Percentiles rank a stretch among this genome's conserved stretches.
Evolutionary conservation across 306 rosid species (phyloP).

Genomic region (Trifolium repens): DNA sequence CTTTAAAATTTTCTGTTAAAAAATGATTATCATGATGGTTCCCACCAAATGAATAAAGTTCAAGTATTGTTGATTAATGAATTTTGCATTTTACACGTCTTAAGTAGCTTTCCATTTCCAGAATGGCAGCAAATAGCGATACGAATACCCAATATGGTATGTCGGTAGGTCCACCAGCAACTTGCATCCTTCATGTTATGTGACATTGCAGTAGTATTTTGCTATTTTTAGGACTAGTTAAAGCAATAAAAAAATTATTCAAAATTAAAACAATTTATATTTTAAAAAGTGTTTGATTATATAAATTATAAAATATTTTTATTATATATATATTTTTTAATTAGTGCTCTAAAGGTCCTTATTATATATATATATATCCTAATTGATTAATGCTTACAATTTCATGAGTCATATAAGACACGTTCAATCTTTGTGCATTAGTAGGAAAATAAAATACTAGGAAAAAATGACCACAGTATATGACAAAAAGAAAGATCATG

Average conservation of each 20-base stretch:
- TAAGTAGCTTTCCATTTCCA: background rate
- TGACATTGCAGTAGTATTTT: no score
- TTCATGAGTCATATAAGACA: background rate
- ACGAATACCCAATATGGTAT: constrained; percentile 12
- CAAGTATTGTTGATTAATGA: background rate
- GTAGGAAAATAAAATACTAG: background rate
- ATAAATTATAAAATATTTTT: no score
- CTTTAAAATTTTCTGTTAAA: background rate
- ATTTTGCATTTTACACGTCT: constrained; percentile 3
- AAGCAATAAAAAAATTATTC: no score
- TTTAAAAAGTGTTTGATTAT: no score
- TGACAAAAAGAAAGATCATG: background rate
- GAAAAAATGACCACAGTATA: no score
- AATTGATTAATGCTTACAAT: no score
- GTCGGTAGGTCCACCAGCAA: background rate
- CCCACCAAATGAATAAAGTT: background rate
- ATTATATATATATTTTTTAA: no score
- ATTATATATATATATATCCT: no score
- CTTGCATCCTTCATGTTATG: no score
- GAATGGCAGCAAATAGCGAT: background rate
- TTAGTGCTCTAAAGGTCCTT: no score
- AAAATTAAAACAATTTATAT: no score
- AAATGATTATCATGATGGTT: background rate
- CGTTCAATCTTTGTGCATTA: background rate
- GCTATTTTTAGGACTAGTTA: no score